These are phyloP conservation scores for Cladosporium colombiae DNA, from an alignment of 2,329 filamentous ascomycete genomes.

Conservation along the genomic window DNA sequence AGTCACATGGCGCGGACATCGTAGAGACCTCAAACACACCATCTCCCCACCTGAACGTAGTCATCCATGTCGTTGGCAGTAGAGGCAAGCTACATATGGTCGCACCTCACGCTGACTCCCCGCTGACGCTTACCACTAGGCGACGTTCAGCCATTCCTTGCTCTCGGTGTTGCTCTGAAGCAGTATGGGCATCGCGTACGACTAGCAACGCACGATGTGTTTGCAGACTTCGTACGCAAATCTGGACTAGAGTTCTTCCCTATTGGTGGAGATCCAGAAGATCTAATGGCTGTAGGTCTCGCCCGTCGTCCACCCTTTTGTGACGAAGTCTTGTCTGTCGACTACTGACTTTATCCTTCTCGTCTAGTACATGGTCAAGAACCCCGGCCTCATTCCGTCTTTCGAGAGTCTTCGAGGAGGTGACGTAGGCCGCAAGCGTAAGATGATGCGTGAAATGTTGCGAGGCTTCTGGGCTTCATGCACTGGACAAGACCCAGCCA, in stretches of 20 bases:
- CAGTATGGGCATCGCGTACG: constrained; percentile 71
- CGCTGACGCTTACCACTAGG: constrained; percentile 41
- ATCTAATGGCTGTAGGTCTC: constrained; percentile 61
- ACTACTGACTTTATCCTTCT: neutral
- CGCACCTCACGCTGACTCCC: neutral
- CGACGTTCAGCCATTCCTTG: constrained; percentile 75
- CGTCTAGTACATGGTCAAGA: constrained; percentile 35
- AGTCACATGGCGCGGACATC: neutral
- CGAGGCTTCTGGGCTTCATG: constrained; percentile 34
- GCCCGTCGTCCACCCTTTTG: neutral
- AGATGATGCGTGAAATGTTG: constrained; percentile 30
- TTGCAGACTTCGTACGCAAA: constrained; percentile 67
- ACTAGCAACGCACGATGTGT: constrained; percentile 70
- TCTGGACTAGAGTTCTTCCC: constrained; percentile 73
- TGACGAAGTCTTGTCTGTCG: no score
- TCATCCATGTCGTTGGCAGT: constrained; percentile 74
- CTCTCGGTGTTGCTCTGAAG: constrained; percentile 65
- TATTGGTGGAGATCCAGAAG: constrained; percentile 73
- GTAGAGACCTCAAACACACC: neutral
- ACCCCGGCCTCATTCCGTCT: constrained; percentile 34
- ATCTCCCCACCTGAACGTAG: constrained; percentile 57
- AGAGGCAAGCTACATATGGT: constrained; percentile 38
- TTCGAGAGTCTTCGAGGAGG: constrained; percentile 28
- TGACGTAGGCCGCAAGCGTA: constrained; percentile 29
- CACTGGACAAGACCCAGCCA: constrained; percentile 26